These are phyloP conservation scores for Gremmenia infestans DNA, from an alignment of 2,329 filamentous ascomycete species.

Conservation along the genomic window DNA sequence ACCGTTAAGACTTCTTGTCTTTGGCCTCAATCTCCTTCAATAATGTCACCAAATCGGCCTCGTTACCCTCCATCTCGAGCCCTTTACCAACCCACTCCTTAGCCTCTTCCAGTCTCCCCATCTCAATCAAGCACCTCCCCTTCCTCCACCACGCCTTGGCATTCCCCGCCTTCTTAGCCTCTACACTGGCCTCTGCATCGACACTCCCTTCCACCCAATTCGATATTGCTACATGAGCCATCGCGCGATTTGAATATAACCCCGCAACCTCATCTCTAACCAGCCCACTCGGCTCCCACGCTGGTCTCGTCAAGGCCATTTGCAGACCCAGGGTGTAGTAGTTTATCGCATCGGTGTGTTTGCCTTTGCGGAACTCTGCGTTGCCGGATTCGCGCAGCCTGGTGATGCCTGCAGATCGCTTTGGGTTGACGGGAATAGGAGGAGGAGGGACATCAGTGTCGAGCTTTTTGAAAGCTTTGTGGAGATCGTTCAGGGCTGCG, in stretches of 20 bases:
- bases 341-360: conserved; percentile 69
- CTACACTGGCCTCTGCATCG: conserved; percentile 83
- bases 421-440: conserved; percentile 86
- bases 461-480: conserved; percentile 66
- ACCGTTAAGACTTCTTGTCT: conserved; percentile 21
- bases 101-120: conserved; percentile 82
- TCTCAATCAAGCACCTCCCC: conserved; percentile 82
- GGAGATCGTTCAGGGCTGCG: conserved; percentile 69
- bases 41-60: conserved; percentile 58
- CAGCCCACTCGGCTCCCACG: conserved; percentile 82
- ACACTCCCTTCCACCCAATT: conserved; percentile 81
- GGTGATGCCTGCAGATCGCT: conserved; percentile 78
- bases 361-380: conserved; percentile 71
- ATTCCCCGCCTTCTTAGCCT: conserved; percentile 81
- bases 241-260: conserved; percentile 81
- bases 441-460: conserved; percentile 68
- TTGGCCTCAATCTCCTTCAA: conserved; percentile 56
- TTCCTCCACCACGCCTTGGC: conserved; percentile 92
- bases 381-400: conserved; percentile 92
- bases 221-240: conserved; percentile 79
- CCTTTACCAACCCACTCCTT: conserved; percentile 70
- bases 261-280: conserved; percentile 79
- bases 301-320: conserved; percentile 77
- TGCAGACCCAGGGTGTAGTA: conserved; percentile 83
- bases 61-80: conserved; percentile 76